Percentiles rank a stretch among this genome's conserved stretches.
phyloP scores from a whole-genome alignment of 495 filamentous ascomycete genomes.

The Astrothelium macrocarpum region DNA sequence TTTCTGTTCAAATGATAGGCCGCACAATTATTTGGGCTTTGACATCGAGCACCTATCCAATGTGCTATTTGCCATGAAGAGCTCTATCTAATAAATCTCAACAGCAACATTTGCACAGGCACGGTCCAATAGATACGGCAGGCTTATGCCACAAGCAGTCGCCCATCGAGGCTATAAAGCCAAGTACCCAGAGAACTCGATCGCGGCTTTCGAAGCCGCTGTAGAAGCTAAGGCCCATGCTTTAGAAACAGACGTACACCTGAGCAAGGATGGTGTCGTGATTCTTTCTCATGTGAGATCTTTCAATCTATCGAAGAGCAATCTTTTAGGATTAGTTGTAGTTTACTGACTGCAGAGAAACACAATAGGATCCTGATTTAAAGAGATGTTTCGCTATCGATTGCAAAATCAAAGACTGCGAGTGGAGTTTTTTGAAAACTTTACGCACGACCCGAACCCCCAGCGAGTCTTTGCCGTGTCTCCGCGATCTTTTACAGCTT shows the following conservation, averaged over 20 bases:
- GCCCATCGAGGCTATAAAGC: conserved; percentile 80
- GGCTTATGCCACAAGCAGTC: conserved; percentile 58
- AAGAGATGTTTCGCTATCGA: conserved; percentile 69
- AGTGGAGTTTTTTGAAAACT: conserved; percentile 60
- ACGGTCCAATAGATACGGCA: conserved; percentile 12
- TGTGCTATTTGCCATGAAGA: neutral
- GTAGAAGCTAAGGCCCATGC: conserved; percentile 65
- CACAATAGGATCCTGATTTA: conserved; percentile 61
- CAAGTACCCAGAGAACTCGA: conserved; percentile 74
- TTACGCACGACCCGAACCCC: conserved; percentile 58
- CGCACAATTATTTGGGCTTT: neutral
- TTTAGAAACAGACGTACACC: conserved; percentile 79
- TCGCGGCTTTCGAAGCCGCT: conserved; percentile 66
- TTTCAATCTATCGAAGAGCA: neutral
- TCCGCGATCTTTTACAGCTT: conserved; percentile 65
- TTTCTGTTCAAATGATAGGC: too few relatives aligned
- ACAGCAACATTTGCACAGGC: conserved; percentile 14
- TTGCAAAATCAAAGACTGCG: conserved; percentile 60
- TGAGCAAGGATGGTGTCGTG: conserved; percentile 73
- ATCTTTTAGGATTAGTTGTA: too few relatives aligned
- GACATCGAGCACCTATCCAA: neutral
- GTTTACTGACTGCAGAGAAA: too few relatives aligned
- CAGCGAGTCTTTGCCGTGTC: conserved; percentile 58
- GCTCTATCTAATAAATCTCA: conserved; percentile 14
- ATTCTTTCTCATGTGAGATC: conserved; percentile 71